Conservation (phyloP, 1,284 basidiomycete species). For the Clitocybe nebularis region DNA sequence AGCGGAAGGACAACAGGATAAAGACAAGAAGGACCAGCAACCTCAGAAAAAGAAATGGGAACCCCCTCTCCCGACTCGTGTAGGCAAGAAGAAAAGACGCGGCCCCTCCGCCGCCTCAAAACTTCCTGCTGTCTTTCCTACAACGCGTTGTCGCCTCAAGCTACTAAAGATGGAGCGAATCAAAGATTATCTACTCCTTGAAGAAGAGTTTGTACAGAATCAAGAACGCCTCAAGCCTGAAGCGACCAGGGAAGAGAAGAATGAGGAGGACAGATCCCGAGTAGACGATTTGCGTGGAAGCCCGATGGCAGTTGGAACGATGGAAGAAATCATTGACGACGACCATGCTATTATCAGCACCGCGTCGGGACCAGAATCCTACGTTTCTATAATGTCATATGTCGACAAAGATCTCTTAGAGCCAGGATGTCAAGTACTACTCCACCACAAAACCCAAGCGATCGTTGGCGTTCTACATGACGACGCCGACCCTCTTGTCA, state of each 20-base stretch:
- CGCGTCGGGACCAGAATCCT: conserved; percentile 93
- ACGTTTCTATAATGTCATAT: conserved; percentile 98
- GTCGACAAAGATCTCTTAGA: conserved; percentile 99
- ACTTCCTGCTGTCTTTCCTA: conserved; percentile 91
- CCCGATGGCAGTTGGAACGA: conserved; percentile 95
- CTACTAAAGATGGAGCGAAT: conserved; percentile 97
- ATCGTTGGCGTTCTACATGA: conserved; percentile 96
- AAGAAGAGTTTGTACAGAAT: conserved; percentile 97
- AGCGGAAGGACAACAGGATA: conserved; percentile 50
- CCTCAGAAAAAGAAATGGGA: conserved; percentile 97
- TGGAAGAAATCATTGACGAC: conserved; percentile 99
- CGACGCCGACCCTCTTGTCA: conserved; percentile 97
- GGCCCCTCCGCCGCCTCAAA: conserved; percentile 92
- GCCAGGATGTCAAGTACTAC: conserved; percentile 91
- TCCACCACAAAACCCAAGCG: conserved; percentile 96
- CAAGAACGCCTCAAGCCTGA: conserved; percentile 89
- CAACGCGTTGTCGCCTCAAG: conserved; percentile 93
- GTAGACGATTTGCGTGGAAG: conserved; percentile 95
- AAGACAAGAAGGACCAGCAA: conserved; percentile 62
- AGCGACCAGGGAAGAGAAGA: conserved; percentile 86
- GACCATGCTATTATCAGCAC: conserved; percentile 99
- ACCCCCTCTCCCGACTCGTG: conserved; percentile 94
- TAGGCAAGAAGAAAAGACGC: conserved; percentile 91
- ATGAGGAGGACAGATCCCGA: conserved; percentile 89
- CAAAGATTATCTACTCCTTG: conserved; percentile 96